phyloP scores from a whole-genome alignment of 2,329 filamentous ascomycete genomes.

The Parascedosporium putredinis region DNA sequence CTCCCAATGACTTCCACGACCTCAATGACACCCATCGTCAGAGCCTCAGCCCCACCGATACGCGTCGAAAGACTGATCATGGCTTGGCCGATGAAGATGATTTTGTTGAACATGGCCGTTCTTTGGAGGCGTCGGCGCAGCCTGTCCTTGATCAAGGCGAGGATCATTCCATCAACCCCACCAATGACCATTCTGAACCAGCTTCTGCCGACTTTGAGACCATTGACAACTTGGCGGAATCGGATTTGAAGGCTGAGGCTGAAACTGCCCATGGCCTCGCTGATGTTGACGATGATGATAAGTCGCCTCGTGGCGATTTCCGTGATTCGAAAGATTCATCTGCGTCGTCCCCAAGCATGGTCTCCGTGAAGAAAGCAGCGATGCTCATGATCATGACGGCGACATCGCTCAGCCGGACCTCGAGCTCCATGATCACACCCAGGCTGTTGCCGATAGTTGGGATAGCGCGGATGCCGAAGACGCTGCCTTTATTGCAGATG shows the following conservation, averaged over 20 bases:
- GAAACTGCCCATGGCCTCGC: slow-evolving; percentile 6
- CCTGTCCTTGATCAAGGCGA: slow-evolving; percentile 11
- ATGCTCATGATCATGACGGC: not conserved
- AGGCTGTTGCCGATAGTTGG: slow-evolving; percentile 68
- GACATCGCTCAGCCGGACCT: not conserved
- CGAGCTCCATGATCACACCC: slow-evolving; percentile 15
- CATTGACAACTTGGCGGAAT: not conserved
- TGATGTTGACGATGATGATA: not conserved
- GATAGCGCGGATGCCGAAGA: slow-evolving; percentile 73
- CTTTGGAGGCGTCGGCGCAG: slow-evolving; percentile 9
- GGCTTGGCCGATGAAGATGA: slow-evolving; percentile 29
- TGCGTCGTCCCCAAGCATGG: slow-evolving; percentile 6
- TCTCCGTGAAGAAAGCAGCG: slow-evolving; percentile 3
- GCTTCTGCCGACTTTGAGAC: slow-evolving; percentile 2
- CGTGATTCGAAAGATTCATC: slow-evolving; percentile 8
- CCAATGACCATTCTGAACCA: slow-evolving; percentile 4
- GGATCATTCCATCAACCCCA: not conserved
- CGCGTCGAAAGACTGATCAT: slow-evolving; percentile 26
- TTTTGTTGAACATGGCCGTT: slow-evolving; percentile 10
- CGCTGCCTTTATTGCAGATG: slow-evolving; percentile 55
- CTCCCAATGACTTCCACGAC: slow-evolving; percentile 26
- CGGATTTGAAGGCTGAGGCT: slow-evolving; percentile 2
- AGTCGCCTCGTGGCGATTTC: slow-evolving; percentile 5
- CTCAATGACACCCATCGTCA: slow-evolving; percentile 25
- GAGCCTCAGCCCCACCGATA: slow-evolving; percentile 31